phyloP scores from a whole-genome alignment of 768 basidiomycete species.

The Boletus fagicola region DNA sequence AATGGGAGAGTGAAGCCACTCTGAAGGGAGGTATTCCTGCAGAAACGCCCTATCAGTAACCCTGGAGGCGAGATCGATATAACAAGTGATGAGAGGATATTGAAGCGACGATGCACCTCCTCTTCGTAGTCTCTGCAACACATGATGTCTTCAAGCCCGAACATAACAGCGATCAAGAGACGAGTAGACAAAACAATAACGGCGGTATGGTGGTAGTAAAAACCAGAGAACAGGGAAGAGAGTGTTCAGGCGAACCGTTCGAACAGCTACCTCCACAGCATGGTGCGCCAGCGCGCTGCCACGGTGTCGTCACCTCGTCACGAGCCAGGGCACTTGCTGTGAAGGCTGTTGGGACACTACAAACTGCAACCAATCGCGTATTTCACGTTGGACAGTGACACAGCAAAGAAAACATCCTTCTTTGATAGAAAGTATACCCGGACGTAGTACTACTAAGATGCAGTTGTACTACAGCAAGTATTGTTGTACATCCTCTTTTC shows the following conservation, averaged over 20 bases:
- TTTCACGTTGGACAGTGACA: too few relatives aligned
- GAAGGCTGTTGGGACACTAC: neutral
- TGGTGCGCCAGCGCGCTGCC: neutral
- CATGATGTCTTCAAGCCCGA: neutral
- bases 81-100: neutral
- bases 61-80: neutral
- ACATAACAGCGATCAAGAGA: neutral
- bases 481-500: neutral
- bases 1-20: neutral
- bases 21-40: neutral
- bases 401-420: neutral
- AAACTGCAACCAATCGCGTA: neutral
- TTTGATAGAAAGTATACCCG: neutral
- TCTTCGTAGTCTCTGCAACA: neutral
- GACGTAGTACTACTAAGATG: neutral
- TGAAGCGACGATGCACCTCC: neutral
- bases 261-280: neutral
- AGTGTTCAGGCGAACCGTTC: neutral
- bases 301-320: neutral
- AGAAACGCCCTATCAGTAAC: neutral
- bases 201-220: neutral
- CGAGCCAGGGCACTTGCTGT: constrained; percentile 1
- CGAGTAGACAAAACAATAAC: too few relatives aligned
- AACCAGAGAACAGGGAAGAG: neutral
- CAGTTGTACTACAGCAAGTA: too few relatives aligned